Percentiles rank a stretch among this genome's conserved stretches.
phyloP scores from a whole-genome alignment of 2,329 filamentous ascomycete species.

The Dactylellina parvicollis region DNA sequence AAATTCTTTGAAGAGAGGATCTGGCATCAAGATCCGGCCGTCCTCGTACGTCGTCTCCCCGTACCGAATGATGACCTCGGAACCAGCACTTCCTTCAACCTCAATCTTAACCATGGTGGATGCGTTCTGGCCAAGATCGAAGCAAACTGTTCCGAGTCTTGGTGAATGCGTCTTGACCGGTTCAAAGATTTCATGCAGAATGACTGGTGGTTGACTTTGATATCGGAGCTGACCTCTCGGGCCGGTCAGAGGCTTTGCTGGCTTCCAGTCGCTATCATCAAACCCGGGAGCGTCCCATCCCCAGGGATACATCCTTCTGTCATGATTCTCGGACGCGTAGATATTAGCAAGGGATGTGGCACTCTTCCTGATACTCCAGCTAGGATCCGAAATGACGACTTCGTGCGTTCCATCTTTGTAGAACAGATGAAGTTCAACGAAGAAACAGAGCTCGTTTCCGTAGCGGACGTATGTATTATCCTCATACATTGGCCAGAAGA shows the following conservation, averaged over 20 bases:
- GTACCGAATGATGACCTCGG: slow-evolving; percentile 59
- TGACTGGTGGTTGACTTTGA: slow-evolving; percentile 62
- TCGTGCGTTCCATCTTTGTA: slow-evolving; percentile 61
- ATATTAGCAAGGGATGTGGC: slow-evolving; percentile 62
- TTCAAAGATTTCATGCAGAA: slow-evolving; percentile 61
- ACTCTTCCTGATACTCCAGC: slow-evolving; percentile 62
- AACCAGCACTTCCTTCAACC: slow-evolving; percentile 57
- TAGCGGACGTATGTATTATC: slow-evolving; percentile 62
- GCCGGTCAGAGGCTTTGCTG: slow-evolving; percentile 61
- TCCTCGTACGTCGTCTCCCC: slow-evolving; percentile 59
- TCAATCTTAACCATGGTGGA: slow-evolving; percentile 59
- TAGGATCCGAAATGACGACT: slow-evolving; percentile 60
- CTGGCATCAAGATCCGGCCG: slow-evolving; percentile 62
- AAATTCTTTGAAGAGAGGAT: slow-evolving; percentile 61
- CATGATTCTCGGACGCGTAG: slow-evolving; percentile 62
- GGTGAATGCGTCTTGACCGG: slow-evolving; percentile 57
- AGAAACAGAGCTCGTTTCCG: slow-evolving; percentile 63
- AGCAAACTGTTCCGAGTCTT: slow-evolving; percentile 58
- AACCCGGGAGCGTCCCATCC: slow-evolving; percentile 60
- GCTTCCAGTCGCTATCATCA: slow-evolving; percentile 59
- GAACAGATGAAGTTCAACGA: slow-evolving; percentile 61
- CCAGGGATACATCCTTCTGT: slow-evolving; percentile 60
- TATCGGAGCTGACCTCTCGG: slow-evolving; percentile 62
- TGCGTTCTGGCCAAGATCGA: slow-evolving; percentile 60
- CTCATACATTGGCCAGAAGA: slow-evolving; percentile 64